Conservation (phyloP, 805 yeast species). For the Yarrowia yakushimensis region DNA sequence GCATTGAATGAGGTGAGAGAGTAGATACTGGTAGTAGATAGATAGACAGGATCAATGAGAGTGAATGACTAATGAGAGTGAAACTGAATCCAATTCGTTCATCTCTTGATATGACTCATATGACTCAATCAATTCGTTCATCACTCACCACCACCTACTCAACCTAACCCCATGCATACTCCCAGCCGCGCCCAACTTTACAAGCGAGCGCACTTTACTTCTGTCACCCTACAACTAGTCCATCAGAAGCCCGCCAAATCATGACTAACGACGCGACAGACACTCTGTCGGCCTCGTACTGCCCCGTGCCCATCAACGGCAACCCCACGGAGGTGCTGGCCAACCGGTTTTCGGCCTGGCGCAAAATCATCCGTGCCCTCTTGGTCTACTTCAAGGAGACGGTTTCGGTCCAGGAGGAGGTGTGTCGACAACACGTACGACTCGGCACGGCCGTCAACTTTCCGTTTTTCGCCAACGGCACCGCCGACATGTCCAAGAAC, state of each 20-base stretch:
- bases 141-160: not conserved
- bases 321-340: constrained; percentile 84
- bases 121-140: too few relatives aligned
- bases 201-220: too few relatives aligned
- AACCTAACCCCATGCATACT: too few relatives aligned
- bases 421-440: constrained; percentile 75
- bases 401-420: constrained; percentile 82
- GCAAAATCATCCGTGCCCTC: constrained; percentile 70
- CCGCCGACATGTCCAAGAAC: constrained; percentile 31
- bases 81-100: too few relatives aligned
- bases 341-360: constrained; percentile 80
- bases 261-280: not conserved
- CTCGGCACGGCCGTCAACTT: constrained; percentile 72
- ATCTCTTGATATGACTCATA: too few relatives aligned
- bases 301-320: constrained; percentile 24
- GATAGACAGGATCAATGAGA: too few relatives aligned
- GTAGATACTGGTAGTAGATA: too few relatives aligned
- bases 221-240: too few relatives aligned
- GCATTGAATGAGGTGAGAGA: not conserved
- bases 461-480: constrained; percentile 44
- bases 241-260: too few relatives aligned
- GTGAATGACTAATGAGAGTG: too few relatives aligned
- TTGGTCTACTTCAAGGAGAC: constrained; percentile 73
- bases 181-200: too few relatives aligned
- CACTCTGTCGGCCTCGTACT: constrained; percentile 8